Conservation (phyloP, 129 eudicot genomes). For the Tagetes erecta region DNA sequence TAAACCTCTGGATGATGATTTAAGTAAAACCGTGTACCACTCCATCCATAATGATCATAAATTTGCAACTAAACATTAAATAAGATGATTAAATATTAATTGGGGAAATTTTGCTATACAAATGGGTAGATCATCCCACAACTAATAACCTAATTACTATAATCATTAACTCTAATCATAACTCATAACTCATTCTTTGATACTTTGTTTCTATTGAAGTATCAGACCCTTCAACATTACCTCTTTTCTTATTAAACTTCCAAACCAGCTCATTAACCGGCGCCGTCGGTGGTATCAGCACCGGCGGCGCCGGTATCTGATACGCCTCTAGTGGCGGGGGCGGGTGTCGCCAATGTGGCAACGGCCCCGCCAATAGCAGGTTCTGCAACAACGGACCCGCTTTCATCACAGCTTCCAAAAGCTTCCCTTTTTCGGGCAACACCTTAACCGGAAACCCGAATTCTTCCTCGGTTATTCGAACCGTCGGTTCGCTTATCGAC, state of each 20-base stretch:
- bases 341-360: conserved; percentile 93
- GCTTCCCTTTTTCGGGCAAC: conserved; percentile 80
- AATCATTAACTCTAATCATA: conserved; percentile 10
- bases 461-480: conserved; percentile 28
- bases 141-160: background rate
- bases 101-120: background rate
- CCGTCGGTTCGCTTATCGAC: background rate
- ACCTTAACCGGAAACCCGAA: conserved; percentile 28
- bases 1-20: no score
- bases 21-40: no score
- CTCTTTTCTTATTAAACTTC: conserved; percentile 48
- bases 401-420: conserved; percentile 75
- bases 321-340: conserved; percentile 72
- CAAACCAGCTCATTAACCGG: conserved; percentile 24
- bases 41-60: background rate
- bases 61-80: background rate
- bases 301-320: conserved; percentile 74
- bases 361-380: conserved; percentile 79
- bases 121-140: background rate
- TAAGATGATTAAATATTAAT: background rate
- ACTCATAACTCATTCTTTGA: conserved; percentile 51
- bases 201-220: conserved; percentile 54
- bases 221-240: conserved; percentile 41
- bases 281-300: conserved; percentile 13
- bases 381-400: conserved; percentile 89